Conservation (phyloP, 2,329 filamentous ascomycete genomes). For the Cladophialophora bantiana region DNA sequence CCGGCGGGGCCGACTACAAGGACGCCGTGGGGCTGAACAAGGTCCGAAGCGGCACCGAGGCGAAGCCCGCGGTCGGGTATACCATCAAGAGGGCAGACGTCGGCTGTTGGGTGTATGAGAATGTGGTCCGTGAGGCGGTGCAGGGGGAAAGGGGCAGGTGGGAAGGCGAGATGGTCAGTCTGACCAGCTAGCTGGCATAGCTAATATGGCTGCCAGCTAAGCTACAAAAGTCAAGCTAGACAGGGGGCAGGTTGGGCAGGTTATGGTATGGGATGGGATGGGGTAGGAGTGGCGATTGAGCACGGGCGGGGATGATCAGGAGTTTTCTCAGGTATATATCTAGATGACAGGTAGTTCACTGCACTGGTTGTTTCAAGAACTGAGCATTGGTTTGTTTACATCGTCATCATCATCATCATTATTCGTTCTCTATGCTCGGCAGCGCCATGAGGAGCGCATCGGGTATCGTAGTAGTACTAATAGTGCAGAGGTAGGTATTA, state of each 20-base stretch:
- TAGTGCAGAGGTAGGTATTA: conserved; percentile 7
- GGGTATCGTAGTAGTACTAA: conserved; percentile 17
- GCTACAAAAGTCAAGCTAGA: neutral
- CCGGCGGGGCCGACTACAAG: conserved; percentile 33
- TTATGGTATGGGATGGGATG: neutral
- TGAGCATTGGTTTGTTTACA: neutral
- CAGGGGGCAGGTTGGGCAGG: no score
- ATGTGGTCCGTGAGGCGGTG: conserved; percentile 36
- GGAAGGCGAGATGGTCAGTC: conserved; percentile 40
- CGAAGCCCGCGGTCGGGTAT: conserved; percentile 45
- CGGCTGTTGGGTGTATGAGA: conserved; percentile 46
- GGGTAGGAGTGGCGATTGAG: neutral
- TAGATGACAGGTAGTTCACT: no score
- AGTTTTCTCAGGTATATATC: no score
- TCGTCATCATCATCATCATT: conserved; percentile 19
- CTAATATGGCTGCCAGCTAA: no score
- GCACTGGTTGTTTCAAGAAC: no score
- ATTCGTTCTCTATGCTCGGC: conserved; percentile 18
- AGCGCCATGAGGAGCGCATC: conserved; percentile 9
- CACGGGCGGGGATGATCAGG: no score
- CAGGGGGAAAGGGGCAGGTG: conserved; percentile 31
- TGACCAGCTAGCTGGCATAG: conserved; percentile 32
- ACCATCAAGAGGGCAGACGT: conserved; percentile 47
- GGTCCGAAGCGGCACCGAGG: conserved; percentile 43
- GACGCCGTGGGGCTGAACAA: conserved; percentile 41